Base-by-base conservation (phyloP, 2,329 filamentous ascomycete genomes). In the Zasmidium angulare region DNA sequence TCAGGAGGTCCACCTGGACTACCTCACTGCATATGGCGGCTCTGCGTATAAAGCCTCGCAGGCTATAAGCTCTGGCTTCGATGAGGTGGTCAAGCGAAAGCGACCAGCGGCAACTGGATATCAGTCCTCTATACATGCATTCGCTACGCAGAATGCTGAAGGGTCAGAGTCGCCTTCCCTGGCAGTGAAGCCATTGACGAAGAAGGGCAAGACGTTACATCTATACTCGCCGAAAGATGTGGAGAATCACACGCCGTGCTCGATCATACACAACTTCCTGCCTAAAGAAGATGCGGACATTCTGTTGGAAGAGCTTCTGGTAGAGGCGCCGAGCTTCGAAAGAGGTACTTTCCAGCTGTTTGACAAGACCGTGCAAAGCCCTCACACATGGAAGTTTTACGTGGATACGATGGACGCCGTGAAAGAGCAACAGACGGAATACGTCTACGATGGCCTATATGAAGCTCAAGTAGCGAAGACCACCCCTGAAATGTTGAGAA, bases 211-310 rank as follows among this genome's bases (percentile, higher is more conserved):
- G 66, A 97, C 93, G 0, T 76, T 98, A 1, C 89, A 93, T 71
- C 80, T 98, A 0, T 98, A 89, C 74, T 86, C 90, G 46, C 90
- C 93, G 0, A 80, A 86, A 43, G 92, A 96, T 67, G 85, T 98
- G 49, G 89, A 90, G 51, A 82, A 84, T 22, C 84, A 96, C 70
- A 96, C 93, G 0, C 92, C 95, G 1, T 97, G 93, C 76, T 93
- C 90, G 11, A 89, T 98, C 65, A 86, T 97, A 56, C 92, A 96
- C 75, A 95, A 96, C 69, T 97, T 98, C 67, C 80, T 99, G 0
- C 86, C 91, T 0, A 26, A 81, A 0, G 79, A 87, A 1, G 81
- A 89, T 59, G 93, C 95, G 43, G 88, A 91, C 64, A 80, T 82
- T 0, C 80, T 99, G 12, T 79, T 98, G 0, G 73, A 75, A 29